A percentile compares a stretch with the other conserved stretches of the same genome.
Conservation (phyloP, 2,329 filamentous ascomycete species). For the Botryosphaeria dothidea region DNA sequence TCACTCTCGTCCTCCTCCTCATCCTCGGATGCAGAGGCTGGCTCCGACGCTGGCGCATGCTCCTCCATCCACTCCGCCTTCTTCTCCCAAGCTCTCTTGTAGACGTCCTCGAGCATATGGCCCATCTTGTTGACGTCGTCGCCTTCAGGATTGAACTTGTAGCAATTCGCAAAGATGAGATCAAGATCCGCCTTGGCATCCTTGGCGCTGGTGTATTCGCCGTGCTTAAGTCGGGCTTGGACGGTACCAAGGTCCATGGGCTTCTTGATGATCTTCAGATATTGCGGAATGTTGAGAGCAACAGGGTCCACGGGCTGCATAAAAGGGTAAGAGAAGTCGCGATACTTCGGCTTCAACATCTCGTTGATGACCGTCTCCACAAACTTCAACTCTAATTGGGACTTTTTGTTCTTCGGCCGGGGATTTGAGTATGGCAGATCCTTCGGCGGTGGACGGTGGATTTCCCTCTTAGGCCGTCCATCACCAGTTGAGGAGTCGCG, state of each 20-base stretch:
- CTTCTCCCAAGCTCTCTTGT: constrained; percentile 72
- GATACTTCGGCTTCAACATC: constrained; percentile 73
- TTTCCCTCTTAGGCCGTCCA: constrained; percentile 84
- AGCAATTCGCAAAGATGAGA: constrained; percentile 86
- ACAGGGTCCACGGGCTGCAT: constrained; percentile 86
- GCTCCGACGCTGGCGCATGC: constrained; percentile 67
- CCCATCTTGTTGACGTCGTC: constrained; percentile 75
- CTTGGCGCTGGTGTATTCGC: constrained; percentile 77
- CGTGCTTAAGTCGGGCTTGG: constrained; percentile 70
- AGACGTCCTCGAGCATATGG: constrained; percentile 71
- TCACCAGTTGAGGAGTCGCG: constrained; percentile 81
- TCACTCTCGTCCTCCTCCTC: constrained; percentile 71
- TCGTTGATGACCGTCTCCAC: constrained; percentile 80
- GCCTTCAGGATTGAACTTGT: constrained; percentile 81
- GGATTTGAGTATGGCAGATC: constrained; percentile 84
- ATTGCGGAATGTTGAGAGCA: constrained; percentile 87
- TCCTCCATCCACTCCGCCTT: constrained; percentile 81
- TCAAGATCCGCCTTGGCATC: constrained; percentile 84
- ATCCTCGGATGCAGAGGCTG: constrained; percentile 66
- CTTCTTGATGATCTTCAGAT: constrained; percentile 91
- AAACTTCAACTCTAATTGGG: constrained; percentile 85
- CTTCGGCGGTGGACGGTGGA: constrained; percentile 85
- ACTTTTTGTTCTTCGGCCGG: constrained; percentile 88
- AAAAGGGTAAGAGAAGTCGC: constrained; percentile 70
- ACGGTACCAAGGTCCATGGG: constrained; percentile 95